Evolutionary conservation across 2,329 filamentous ascomycete genomes (phyloP).

Genomic region (Plectosphaerella cucumerina): DNA sequence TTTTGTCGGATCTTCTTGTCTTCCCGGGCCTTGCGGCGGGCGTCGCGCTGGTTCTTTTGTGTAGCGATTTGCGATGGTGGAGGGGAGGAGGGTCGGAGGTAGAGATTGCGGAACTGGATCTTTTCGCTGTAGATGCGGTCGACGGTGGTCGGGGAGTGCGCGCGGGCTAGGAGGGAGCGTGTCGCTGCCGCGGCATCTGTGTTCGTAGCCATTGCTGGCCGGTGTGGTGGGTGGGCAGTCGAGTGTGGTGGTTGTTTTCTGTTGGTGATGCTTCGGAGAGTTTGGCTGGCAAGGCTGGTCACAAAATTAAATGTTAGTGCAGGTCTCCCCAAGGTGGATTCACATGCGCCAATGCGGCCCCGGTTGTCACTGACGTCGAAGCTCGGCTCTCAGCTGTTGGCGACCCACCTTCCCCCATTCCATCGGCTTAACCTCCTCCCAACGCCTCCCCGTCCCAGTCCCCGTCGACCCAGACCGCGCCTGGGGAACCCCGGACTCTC

Average conservation of each 20-base stretch:
- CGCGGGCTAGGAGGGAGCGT: conserved; percentile 66
- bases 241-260: not conserved
- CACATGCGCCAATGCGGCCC: not conserved
- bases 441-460: no score
- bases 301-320: conserved; percentile 16
- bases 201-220: conserved; percentile 25
- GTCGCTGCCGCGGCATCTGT: conserved; percentile 38
- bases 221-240: not conserved
- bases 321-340: not conserved
- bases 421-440: not conserved
- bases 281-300: not conserved
- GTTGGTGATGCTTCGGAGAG: not conserved
- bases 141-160: conserved; percentile 71
- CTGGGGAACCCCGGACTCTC: not conserved
- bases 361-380: not conserved
- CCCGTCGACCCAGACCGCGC: not conserved
- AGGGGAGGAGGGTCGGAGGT: conserved; percentile 72
- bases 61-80: conserved; percentile 33
- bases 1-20: conserved; percentile 43
- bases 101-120: conserved; percentile 76
- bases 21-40: conserved; percentile 45
- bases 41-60: conserved; percentile 50
- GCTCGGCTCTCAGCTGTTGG: not conserved
- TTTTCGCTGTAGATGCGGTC: conserved; percentile 74
- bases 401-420: not conserved